A percentile compares a stretch with the other conserved stretches of the same genome.
phyloP scores from a whole-genome alignment of 2,329 filamentous ascomycete species.

The Fragosphaeria purpurea region DNA sequence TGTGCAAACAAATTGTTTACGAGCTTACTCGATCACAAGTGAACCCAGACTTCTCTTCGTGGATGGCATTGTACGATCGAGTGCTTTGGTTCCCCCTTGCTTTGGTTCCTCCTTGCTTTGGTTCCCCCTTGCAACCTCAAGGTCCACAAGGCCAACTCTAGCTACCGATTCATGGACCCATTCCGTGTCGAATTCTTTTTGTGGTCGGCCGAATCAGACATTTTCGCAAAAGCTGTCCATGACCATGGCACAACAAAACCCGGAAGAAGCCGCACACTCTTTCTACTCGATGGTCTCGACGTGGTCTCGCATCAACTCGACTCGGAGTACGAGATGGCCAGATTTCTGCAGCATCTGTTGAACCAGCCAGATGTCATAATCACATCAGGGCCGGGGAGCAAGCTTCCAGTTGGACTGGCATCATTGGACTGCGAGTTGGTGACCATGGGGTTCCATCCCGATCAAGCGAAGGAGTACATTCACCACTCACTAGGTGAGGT shows the following conservation, averaged over 20 bases:
- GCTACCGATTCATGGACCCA: no score
- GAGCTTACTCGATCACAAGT: slow-evolving; percentile 18
- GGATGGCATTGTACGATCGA: slow-evolving; percentile 23
- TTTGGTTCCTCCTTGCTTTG: no score
- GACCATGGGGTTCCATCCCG: slow-evolving; percentile 28
- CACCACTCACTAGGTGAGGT: slow-evolving; percentile 2
- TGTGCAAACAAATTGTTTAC: slow-evolving; percentile 32
- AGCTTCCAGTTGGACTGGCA: no score
- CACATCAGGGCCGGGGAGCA: slow-evolving; percentile 22
- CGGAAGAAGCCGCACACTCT: slow-evolving; percentile 20
- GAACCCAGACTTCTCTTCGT: slow-evolving; percentile 4
- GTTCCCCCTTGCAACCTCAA: slow-evolving; percentile 16
- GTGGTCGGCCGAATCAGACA: no score
- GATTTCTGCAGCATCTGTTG: slow-evolving; percentile 21
- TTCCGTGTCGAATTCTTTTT: no score
- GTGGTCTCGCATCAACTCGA: slow-evolving; percentile 22
- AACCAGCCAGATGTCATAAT: slow-evolving; percentile 27
- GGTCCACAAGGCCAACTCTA: no score
- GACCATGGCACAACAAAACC: no score
- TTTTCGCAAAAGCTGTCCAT: slow-evolving; percentile 16
- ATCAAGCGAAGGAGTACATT: slow-evolving; percentile 26
- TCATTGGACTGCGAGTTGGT: slow-evolving; percentile 25
- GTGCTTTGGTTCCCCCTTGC: slow-evolving; percentile 30
- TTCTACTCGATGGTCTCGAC: slow-evolving; percentile 33
- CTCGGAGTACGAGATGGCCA: slow-evolving; percentile 8